Conservation (phyloP, 2,329 filamentous ascomycete species). For the Ophiostoma ulmi region DNA sequence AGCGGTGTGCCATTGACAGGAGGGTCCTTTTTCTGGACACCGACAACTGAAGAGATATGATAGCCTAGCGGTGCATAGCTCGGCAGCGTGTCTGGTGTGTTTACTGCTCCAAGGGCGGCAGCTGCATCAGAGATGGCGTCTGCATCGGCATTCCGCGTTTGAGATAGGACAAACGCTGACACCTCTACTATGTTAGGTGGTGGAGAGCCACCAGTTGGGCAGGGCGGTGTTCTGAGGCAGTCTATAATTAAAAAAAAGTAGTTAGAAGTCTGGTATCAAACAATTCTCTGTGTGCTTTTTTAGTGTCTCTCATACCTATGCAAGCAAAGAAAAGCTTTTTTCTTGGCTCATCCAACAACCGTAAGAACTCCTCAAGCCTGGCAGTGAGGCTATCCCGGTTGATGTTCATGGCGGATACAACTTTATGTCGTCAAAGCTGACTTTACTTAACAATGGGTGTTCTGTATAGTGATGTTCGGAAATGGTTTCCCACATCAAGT, state of each 20-base stretch:
- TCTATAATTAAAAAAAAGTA: neutral
- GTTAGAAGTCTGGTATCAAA: neutral
- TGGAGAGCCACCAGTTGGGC: neutral
- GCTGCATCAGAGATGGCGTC: neutral
- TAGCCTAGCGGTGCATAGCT: constrained; percentile 10
- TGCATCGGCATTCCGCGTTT: neutral
- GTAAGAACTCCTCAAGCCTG: neutral
- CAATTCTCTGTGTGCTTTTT: neutral
- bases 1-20: constrained; percentile 22
- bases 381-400: neutral
- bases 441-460: neutral
- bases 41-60: neutral
- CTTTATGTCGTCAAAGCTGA: neutral
- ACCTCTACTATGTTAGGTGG: neutral
- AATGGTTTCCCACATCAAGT: neutral
- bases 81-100: constrained; percentile 13
- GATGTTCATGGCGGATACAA: neutral
- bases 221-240: neutral
- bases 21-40: neutral
- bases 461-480: neutral
- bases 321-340: neutral
- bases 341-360: neutral
- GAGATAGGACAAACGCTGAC: neutral
- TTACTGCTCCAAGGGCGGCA: neutral
- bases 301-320: neutral